phyloP scores from a whole-genome alignment of 2,329 filamentous ascomycete species.

The Zalaria sp. region DNA sequence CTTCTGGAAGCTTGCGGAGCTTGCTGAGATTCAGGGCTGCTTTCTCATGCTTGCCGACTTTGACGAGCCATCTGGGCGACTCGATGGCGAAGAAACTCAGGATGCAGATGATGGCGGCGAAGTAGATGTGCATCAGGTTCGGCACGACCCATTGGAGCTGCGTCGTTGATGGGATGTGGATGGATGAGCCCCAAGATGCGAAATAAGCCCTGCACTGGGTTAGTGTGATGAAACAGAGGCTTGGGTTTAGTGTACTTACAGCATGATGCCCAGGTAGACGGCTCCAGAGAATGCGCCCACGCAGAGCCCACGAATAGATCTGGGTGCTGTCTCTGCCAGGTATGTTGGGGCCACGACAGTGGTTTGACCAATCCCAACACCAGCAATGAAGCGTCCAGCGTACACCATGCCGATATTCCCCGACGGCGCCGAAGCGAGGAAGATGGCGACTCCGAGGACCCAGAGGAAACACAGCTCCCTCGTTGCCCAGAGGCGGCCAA shows the following conservation, averaged over 20 bases:
- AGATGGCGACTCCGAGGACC: conserved; percentile 19
- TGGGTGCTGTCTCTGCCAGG: conserved; percentile 35
- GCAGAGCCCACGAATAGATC: conserved; percentile 42
- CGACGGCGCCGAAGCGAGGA: conserved; percentile 30
- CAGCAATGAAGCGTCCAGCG: conserved; percentile 26
- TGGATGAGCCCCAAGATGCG: conserved; percentile 41
- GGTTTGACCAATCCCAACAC: conserved; percentile 32
- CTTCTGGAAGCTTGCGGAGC: conserved; percentile 13
- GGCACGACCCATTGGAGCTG: conserved; percentile 47
- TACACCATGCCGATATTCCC: conserved; percentile 20
- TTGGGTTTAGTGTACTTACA: background rate
- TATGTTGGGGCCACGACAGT: conserved; percentile 46
- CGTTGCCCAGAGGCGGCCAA: conserved; percentile 17
- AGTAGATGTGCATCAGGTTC: conserved; percentile 64
- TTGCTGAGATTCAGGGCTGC: conserved; percentile 15
- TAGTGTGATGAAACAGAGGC: conserved; percentile 31
- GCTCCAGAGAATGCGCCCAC: conserved; percentile 57
- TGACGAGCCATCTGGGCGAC: conserved; percentile 18
- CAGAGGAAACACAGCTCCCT: conserved; percentile 14
- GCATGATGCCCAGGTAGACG: conserved; percentile 47
- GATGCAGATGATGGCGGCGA: conserved; percentile 55
- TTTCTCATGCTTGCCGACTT: conserved; percentile 16
- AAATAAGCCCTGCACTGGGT: conserved; percentile 41
- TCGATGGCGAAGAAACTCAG: conserved; percentile 37
- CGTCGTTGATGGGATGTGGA: conserved; percentile 31